Percentiles rank a stretch among this genome's conserved stretches.
These are phyloP conservation scores for Cyamopsis tetragonoloba DNA, from an alignment of 306 rosid genomes.

Conservation along the genomic window DNA sequence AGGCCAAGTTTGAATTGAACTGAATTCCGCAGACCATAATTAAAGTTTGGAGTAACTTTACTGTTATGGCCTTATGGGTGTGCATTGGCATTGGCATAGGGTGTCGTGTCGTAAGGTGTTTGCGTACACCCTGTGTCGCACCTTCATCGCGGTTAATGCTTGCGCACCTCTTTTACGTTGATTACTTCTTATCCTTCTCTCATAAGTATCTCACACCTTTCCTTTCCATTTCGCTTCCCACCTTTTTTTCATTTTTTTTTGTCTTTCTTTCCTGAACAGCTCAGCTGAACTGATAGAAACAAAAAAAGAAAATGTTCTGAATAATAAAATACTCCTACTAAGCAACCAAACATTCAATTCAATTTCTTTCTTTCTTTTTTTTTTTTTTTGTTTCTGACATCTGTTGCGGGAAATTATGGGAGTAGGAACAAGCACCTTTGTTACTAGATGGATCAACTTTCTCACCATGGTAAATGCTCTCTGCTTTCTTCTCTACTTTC, in stretches of 20 bases:
- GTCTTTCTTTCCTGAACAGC: too few species aligned
- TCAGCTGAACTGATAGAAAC: too few species aligned
- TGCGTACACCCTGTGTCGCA: slow-evolving; percentile 19
- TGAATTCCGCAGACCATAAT: too few species aligned
- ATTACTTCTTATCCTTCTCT: neutral
- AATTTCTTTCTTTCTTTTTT: too few species aligned
- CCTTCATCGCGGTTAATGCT: slow-evolving; percentile 34
- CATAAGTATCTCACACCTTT: too few species aligned
- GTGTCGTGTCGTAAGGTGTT: slow-evolving; percentile 48
- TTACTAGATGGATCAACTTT: slow-evolving; percentile 91
- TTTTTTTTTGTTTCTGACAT: too few species aligned
- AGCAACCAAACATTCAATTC: too few species aligned
- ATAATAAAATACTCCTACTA: too few species aligned
- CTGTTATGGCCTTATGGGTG: neutral
- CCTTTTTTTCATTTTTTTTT: too few species aligned
- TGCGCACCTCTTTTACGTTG: slow-evolving; percentile 7
- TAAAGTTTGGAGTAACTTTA: neutral
- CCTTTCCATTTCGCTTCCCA: neutral
- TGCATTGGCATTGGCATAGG: neutral
- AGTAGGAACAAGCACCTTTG: slow-evolving; percentile 85
- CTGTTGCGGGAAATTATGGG: slow-evolving; percentile 50
- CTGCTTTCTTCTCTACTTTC: neutral
- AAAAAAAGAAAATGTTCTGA: neutral
- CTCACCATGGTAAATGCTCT: slow-evolving; percentile 70
- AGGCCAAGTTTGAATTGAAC: slow-evolving; percentile 18